Percentiles rank a stretch among this genome's conserved stretches.
Evolutionary conservation across 108 stramenopile genomes (phyloP).

Genomic region (Cyclostephanos tholiformis): DNA sequence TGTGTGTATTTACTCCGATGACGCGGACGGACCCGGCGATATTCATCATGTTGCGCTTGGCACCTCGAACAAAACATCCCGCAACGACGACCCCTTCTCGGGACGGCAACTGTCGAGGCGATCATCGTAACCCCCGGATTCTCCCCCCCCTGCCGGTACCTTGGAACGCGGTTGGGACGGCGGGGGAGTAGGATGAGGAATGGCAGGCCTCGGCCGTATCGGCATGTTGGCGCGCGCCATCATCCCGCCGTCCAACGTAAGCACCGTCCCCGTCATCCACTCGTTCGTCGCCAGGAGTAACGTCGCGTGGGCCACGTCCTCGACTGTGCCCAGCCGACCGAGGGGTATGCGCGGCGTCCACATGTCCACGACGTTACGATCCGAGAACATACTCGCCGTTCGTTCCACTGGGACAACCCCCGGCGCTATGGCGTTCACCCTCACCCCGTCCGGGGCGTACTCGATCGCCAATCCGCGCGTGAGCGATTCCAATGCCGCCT

Average conservation of each 20-base stretch:
- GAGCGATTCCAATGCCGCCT: conserved; percentile 62
- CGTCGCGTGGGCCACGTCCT: conserved; percentile 60
- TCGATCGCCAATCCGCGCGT: conserved; percentile 59
- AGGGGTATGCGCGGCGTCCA: conserved; percentile 58
- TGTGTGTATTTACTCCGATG: too few species aligned
- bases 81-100: too few species aligned
- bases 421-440: conserved; percentile 66
- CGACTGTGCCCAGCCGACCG: conserved; percentile 51
- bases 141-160: too few species aligned
- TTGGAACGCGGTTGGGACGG: too few species aligned
- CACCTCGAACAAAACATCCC: too few species aligned
- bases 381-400: conserved; percentile 40
- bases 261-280: conserved; percentile 65
- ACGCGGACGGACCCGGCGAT: too few species aligned
- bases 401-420: conserved; percentile 73
- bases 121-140: too few species aligned
- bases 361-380: conserved; percentile 31
- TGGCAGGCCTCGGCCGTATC: conserved; percentile 43
- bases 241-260: conserved; percentile 73
- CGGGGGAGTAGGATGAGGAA: conserved; percentile 4
- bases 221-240: conserved; percentile 65
- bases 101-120: too few species aligned
- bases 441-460: conserved; percentile 47
- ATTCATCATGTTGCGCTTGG: too few species aligned
- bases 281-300: conserved; percentile 58